Percentiles rank a stretch among this genome's conserved stretches.
Conservation (phyloP, 2,329 filamentous ascomycete genomes). For the Arthrobotrys megalospora region DNA sequence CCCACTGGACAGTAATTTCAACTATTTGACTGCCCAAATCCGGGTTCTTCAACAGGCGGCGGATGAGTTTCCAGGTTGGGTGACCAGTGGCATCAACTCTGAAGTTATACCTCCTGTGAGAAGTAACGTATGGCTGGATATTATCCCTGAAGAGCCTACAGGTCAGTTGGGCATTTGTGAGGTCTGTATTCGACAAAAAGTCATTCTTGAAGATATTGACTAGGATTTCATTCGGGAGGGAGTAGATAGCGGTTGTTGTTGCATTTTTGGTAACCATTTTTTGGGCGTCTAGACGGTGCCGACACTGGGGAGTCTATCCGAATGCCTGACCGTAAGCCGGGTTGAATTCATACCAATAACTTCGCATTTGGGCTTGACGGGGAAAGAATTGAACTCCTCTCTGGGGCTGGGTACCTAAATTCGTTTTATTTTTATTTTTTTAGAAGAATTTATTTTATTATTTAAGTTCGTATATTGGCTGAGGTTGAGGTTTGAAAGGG, state of each 20-base stretch:
- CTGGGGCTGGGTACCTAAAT: too few relatives aligned
- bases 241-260: not conserved
- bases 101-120: slow-evolving; percentile 22
- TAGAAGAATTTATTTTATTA: too few relatives aligned
- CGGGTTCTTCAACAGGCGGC: slow-evolving; percentile 17
- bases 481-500: too few relatives aligned
- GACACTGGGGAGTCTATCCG: too few relatives aligned
- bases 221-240: slow-evolving; percentile 25
- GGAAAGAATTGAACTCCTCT: too few relatives aligned
- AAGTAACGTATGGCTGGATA: not conserved
- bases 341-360: not conserved
- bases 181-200: slow-evolving; percentile 18
- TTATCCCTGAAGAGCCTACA: slow-evolving; percentile 22
- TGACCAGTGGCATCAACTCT: slow-evolving; percentile 26
- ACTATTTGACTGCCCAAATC: slow-evolving; percentile 13
- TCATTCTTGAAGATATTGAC: slow-evolving; percentile 3
- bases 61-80: slow-evolving; percentile 26
- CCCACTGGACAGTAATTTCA: slow-evolving; percentile 30
- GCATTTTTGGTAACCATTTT: slow-evolving; percentile 1
- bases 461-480: too few relatives aligned
- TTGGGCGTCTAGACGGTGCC: not conserved
- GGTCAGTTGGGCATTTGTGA: not conserved
- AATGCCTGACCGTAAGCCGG: too few relatives aligned
- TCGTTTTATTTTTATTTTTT: too few relatives aligned
- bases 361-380: too few relatives aligned